Evolutionary conservation across 2,329 filamentous ascomycete genomes (phyloP).

Genomic region (Neoarthrinium moseri): DNA sequence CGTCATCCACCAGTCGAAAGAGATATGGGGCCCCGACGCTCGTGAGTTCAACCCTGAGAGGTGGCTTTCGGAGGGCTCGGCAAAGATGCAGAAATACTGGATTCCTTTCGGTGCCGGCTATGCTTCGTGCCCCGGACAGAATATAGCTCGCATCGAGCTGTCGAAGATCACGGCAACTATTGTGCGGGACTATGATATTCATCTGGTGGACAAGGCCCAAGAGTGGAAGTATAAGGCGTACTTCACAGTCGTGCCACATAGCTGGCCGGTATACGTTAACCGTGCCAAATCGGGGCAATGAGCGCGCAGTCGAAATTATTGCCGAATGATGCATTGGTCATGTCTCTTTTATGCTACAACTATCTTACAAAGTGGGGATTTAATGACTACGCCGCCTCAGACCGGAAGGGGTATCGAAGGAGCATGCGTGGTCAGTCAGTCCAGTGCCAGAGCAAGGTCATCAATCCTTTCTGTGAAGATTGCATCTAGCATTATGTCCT

Average conservation of each 20-base stretch:
- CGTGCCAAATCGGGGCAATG: no score
- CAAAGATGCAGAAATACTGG: constrained; percentile 1
- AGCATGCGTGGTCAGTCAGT: no score
- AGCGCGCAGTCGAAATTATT: no score
- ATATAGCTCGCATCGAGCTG: constrained; percentile 18
- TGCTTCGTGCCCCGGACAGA: constrained; percentile 17
- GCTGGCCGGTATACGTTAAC: constrained; percentile 24
- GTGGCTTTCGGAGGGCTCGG: background rate
- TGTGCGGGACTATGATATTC: constrained; percentile 18
- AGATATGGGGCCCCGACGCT: constrained; percentile 6
- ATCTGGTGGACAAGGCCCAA: constrained; percentile 17
- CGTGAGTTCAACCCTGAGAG: constrained; percentile 5
- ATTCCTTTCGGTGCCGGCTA: constrained; percentile 15
- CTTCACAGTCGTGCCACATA: constrained; percentile 21
- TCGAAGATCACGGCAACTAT: constrained; percentile 18
- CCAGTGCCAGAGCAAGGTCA: no score
- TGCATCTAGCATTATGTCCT: no score
- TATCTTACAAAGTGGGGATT: no score
- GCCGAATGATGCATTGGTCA: no score
- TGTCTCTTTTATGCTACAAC: no score
- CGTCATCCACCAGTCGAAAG: constrained; percentile 9
- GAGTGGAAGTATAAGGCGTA: constrained; percentile 25
- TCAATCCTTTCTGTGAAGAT: no score
- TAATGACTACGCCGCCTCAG: no score
- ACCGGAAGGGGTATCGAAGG: no score